Base-by-base conservation (phyloP, 768 basidiomycete species). In the Pholiota conissans region DNA sequence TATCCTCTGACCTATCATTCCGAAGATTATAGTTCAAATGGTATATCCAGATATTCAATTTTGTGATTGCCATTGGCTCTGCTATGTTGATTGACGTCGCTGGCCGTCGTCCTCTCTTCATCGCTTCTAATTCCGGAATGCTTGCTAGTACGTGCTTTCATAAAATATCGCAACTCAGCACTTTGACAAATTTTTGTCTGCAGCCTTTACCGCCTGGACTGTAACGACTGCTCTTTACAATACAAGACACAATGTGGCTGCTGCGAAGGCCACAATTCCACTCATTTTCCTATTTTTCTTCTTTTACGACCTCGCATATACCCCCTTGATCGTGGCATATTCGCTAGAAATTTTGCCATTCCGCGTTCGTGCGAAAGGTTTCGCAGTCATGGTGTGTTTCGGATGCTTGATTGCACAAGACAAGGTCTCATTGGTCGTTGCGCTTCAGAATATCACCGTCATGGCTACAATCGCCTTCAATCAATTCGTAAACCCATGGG, bases 281-380 rank as follows among this genome's bases (percentile, higher is more conserved):
- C 78, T 89, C 71, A 85, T 91, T 60, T 89, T 90, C 64, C 49
- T 85, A 16, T 82, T 79, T 58, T 79, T 74, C 58, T 71, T 78
- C 59, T 79, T 79, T 60, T 82, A 82, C 60, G 87, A 90, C 64
- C 76, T 92, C 56, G 89, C 89, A 26, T 92, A 91, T 68, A 87
- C 86, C 1, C 90, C 92, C 4, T 80, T 93, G 72, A 74, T 89
- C 24, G 74, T 81, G 16, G 75, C 78, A 5, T 81, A 84, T 62
- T 79, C 82, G 5, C 74, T 93, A 56, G 93, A 95, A 69, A 93
- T 95, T 61, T 71, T 94, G 3, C 92, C 91, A 0, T 91, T 84
- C 71, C 79, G 76, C 57, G 85, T 93, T 57, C 85, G 93, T 51
- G 91, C 91, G 9, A 90, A 86, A 64, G 91, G 91, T 0, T 87